Evolutionary conservation across 441 rosid species (phyloP).

Genomic region (Dalechampia spathulata): DNA sequence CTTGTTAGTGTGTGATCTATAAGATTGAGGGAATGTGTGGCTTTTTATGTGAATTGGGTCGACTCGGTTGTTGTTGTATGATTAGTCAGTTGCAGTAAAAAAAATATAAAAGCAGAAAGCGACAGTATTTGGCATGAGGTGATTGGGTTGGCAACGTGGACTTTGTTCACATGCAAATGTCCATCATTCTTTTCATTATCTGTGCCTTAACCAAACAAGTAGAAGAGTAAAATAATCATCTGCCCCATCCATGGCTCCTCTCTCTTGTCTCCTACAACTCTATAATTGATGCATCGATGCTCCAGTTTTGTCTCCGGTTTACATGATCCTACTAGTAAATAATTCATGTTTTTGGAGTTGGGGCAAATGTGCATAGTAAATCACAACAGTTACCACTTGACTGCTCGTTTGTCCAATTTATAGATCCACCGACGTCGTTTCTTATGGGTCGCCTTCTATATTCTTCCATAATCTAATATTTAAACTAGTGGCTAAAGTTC

Average conservation of each 20-base stretch:
- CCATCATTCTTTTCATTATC: conserved; percentile 32
- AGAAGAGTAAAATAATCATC: conserved; percentile 11
- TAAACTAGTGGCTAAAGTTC: too few relatives aligned
- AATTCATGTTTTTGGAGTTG: conserved; percentile 11
- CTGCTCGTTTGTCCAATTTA: too few relatives aligned
- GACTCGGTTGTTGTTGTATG: too few relatives aligned
- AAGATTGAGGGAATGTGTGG: conserved; percentile 9
- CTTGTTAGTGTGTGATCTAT: too few relatives aligned
- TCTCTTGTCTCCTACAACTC: conserved; percentile 31
- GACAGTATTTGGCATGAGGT: not conserved
- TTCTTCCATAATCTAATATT: too few relatives aligned
- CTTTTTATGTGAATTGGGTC: conserved; percentile 9
- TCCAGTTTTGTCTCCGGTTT: conserved; percentile 23
- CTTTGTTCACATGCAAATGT: conserved; percentile 46
- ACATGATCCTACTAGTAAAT: conserved; percentile 28
- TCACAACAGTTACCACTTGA: too few relatives aligned
- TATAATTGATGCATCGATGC: conserved; percentile 8
- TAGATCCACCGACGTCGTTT: too few relatives aligned
- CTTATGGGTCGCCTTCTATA: too few relatives aligned
- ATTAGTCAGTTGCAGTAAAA: too few relatives aligned
- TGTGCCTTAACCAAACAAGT: conserved; percentile 32
- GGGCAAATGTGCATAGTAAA: not conserved
- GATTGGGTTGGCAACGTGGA: conserved; percentile 3
- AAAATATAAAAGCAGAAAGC: not conserved
- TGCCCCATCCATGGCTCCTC: conserved; percentile 36